Evolutionary conservation across 2,329 filamentous ascomycete species (phyloP).

Genomic region (Diaporthe sp.): DNA sequence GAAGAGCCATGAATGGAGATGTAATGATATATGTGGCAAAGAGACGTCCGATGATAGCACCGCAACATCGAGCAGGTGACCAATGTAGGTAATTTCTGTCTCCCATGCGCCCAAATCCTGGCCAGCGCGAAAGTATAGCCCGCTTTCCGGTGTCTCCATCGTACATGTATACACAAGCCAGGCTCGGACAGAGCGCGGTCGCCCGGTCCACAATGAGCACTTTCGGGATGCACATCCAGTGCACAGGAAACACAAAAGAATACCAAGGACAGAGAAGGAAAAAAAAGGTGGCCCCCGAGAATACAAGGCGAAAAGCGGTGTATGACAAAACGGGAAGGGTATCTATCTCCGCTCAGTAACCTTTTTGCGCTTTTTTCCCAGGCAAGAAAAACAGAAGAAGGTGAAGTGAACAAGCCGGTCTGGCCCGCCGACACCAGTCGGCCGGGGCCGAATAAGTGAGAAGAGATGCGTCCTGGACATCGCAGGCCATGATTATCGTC

Average conservation of each 20-base stretch:
- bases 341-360: conserved; percentile 33
- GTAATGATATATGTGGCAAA: conserved; percentile 4
- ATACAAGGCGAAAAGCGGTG: conserved; percentile 19
- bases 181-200: neutral
- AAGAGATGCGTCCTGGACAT: conserved; percentile 10
- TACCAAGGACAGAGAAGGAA: neutral
- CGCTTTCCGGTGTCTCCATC: conserved; percentile 11
- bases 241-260: conserved; percentile 7
- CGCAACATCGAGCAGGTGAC: neutral
- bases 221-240: conserved; percentile 2
- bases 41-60: neutral
- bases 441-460: neutral
- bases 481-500: conserved; percentile 7
- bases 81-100: conserved; percentile 2
- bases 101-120: conserved; percentile 12
- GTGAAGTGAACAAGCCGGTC: neutral
- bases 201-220: conserved; percentile 19
- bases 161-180: conserved; percentile 27
- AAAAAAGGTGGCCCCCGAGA: neutral
- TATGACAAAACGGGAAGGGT: conserved; percentile 26
- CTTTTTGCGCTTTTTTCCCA: conserved; percentile 24
- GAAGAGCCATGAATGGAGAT: neutral
- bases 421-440: neutral
- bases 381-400: neutral
- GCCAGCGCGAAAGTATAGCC: conserved; percentile 6